Conservation (phyloP, 768 basidiomycete genomes). For the Holtermanniella nyarrowii region DNA sequence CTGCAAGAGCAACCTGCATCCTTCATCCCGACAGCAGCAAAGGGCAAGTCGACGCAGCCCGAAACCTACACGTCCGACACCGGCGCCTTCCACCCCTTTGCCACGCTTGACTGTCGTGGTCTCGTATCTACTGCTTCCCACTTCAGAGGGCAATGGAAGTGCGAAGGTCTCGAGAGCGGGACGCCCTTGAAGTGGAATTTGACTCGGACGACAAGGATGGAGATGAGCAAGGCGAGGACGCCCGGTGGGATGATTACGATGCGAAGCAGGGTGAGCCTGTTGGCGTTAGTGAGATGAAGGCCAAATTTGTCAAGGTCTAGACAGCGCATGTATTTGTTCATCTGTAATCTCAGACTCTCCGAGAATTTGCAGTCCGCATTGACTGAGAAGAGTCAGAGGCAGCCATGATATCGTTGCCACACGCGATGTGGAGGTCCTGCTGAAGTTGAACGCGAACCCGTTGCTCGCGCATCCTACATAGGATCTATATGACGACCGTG, state of each 20-base stretch:
- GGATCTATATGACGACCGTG: too few relatives aligned
- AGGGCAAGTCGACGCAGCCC: constrained; percentile 18
- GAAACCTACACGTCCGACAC: constrained; percentile 17
- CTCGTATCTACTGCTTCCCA: constrained; percentile 35
- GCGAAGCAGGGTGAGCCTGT: constrained; percentile 30
- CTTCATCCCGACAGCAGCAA: constrained; percentile 26
- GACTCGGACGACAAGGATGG: constrained; percentile 26
- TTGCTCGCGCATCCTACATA: too few relatives aligned
- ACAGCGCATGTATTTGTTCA: too few relatives aligned
- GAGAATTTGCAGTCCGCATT: too few relatives aligned
- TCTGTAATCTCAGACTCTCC: too few relatives aligned
- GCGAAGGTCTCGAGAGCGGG: constrained; percentile 16
- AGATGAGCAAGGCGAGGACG: constrained; percentile 21
- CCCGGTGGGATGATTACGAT: constrained; percentile 41
- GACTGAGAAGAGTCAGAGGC: too few relatives aligned
- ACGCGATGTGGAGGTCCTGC: too few relatives aligned
- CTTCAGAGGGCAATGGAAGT: constrained; percentile 21
- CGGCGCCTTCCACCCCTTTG: constrained; percentile 18
- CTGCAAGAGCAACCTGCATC: constrained; percentile 40
- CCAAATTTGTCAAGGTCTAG: constrained; percentile 18
- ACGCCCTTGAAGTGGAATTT: constrained; percentile 28
- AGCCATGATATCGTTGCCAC: too few relatives aligned
- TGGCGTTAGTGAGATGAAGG: constrained; percentile 29
- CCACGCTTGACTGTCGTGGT: constrained; percentile 38
- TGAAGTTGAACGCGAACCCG: too few relatives aligned